Evolutionary conservation across 805 yeast genomes (phyloP).

Genomic region (Saccharomyces paradoxus): DNA sequence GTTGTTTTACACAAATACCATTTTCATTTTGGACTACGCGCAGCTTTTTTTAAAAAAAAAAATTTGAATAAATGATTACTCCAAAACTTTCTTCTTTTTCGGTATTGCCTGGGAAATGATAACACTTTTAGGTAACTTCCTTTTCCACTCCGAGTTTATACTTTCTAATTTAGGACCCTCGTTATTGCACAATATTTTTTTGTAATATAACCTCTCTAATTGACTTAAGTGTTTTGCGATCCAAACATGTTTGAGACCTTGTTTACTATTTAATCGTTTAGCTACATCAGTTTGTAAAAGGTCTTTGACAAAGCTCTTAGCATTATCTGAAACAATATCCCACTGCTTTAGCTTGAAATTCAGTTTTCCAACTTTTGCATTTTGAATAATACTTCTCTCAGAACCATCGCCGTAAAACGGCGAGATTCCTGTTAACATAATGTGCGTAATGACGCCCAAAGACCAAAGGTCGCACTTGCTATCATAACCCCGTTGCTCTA

Average conservation of each 20-base stretch:
- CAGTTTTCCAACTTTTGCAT: conserved; percentile 36
- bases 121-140: conserved; percentile 22
- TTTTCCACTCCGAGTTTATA: conserved; percentile 13
- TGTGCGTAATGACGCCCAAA: conserved; percentile 51
- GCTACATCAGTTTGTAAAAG: conserved; percentile 35
- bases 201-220: conserved; percentile 32
- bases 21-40: background rate
- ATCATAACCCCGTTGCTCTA: conserved; percentile 38
- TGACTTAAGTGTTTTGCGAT: conserved; percentile 33
- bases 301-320: conserved; percentile 38
- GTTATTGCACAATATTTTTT: conserved; percentile 19
- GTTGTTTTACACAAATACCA: background rate
- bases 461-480: conserved; percentile 65
- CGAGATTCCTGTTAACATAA: conserved; percentile 54
- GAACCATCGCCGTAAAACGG: conserved; percentile 50
- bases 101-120: conserved; percentile 8
- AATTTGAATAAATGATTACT: background rate
- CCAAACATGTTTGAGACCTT: conserved; percentile 43
- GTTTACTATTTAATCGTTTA: conserved; percentile 32
- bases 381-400: conserved; percentile 34
- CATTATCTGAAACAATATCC: conserved; percentile 33
- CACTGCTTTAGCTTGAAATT: conserved; percentile 37
- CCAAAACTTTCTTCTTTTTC: background rate
- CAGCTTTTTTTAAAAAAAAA: no score
- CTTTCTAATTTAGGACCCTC: conserved; percentile 1